These are phyloP conservation scores for Crucihimalaya himalaica DNA, from an alignment of 345 rosid genomes.

Conservation along the genomic window DNA sequence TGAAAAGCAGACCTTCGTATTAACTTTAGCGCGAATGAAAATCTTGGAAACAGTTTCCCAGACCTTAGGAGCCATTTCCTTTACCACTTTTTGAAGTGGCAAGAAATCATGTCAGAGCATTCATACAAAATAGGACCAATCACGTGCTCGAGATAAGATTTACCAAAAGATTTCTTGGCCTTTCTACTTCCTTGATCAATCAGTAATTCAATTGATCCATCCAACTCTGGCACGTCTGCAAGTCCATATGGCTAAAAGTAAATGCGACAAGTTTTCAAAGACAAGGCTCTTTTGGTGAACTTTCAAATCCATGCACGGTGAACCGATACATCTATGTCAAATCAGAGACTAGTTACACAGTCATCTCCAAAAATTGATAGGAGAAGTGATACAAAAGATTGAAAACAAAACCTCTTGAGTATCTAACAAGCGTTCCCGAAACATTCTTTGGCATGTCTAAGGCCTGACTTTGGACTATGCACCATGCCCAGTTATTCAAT, in stretches of 20 bases:
- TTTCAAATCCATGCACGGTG: conserved; percentile 56
- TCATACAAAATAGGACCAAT: conserved; percentile 11
- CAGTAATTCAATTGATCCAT: conserved; percentile 55
- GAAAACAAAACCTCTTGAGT: conserved; percentile 52
- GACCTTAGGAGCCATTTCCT: conserved; percentile 57
- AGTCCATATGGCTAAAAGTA: conserved; percentile 72
- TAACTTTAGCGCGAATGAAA: conserved; percentile 65
- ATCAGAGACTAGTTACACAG: not conserved
- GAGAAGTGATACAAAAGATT: not conserved
- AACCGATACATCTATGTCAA: conserved; percentile 68
- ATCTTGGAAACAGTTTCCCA: conserved; percentile 89
- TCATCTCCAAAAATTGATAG: not conserved
- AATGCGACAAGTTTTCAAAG: conserved; percentile 51
- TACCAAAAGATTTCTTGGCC: conserved; percentile 90
- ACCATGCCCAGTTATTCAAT: too few relatives aligned
- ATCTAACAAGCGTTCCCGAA: conserved; percentile 41
- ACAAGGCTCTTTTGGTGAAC: conserved; percentile 64
- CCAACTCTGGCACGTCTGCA: conserved; percentile 70
- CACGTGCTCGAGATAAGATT: conserved; percentile 6
- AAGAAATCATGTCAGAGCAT: conserved; percentile 22
- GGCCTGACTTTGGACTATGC: conserved; percentile 42
- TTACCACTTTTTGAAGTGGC: conserved; percentile 71
- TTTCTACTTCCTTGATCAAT: conserved; percentile 52
- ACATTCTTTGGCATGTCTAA: conserved; percentile 46
- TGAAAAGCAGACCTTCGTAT: conserved; percentile 56